Conservation (phyloP, 352 stramenopile genomes). For the Aphanomyces euteiches region DNA sequence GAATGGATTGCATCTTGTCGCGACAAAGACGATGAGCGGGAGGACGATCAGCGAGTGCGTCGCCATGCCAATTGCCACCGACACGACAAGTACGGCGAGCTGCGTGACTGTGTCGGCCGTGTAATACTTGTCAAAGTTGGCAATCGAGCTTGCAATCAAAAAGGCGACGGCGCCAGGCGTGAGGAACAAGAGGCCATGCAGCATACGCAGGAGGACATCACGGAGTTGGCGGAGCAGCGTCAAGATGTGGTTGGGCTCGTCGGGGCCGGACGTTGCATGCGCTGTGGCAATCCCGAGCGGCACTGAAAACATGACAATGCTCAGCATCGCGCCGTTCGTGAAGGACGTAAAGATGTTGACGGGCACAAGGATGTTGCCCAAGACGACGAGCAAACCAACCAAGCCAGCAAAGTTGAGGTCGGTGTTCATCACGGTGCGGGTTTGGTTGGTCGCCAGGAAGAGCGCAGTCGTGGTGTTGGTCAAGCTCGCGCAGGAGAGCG, state of each 20-base stretch:
- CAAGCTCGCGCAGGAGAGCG: slow-evolving; percentile 36
- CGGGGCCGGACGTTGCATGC: not conserved
- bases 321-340: slow-evolving; percentile 44
- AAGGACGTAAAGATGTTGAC: slow-evolving; percentile 61
- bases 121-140: not conserved
- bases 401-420: not conserved
- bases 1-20: slow-evolving; percentile 59
- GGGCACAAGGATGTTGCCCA: slow-evolving; percentile 54
- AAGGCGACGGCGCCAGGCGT: slow-evolving; percentile 37
- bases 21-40: slow-evolving; percentile 50
- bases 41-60: slow-evolving; percentile 42
- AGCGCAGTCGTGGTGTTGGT: not conserved
- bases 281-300: slow-evolving; percentile 41
- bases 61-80: slow-evolving; percentile 15
- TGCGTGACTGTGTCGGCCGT: not conserved
- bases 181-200: slow-evolving; percentile 43
- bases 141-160: slow-evolving; percentile 13
- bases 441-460: not conserved
- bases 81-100: not conserved
- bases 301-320: slow-evolving; percentile 69
- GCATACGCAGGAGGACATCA: slow-evolving; percentile 41
- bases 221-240: slow-evolving; percentile 39
- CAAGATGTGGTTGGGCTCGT: slow-evolving; percentile 19
- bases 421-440: not conserved
- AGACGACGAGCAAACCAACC: slow-evolving; percentile 35